Percentiles rank a stretch among this genome's conserved stretches.
Conservation (phyloP, 371 early-diverging fungal genomes). For the Paramicrosporidium saccamoebae region DNA sequence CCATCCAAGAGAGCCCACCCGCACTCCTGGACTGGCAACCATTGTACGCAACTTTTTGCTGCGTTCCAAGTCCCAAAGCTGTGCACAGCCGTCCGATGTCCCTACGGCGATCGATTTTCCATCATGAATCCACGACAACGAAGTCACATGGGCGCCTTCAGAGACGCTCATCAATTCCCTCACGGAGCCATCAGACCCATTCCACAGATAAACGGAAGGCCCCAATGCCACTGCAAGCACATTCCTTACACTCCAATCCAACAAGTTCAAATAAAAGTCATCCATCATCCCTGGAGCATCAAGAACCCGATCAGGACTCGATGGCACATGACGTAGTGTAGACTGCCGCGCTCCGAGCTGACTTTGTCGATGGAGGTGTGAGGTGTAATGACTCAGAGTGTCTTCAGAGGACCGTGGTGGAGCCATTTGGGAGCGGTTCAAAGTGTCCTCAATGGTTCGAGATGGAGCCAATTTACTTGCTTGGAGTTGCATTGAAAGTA, state of each 20-base stretch:
- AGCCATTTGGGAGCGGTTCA: no score
- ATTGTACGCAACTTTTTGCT: constrained; percentile 26
- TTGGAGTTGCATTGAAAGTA: no score
- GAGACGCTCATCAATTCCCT: constrained; percentile 16
- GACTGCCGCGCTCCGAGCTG: no score
- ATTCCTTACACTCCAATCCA: constrained; percentile 68
- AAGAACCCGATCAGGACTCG: constrained; percentile 33
- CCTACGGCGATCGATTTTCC: constrained; percentile 60
- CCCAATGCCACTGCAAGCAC: constrained; percentile 61
- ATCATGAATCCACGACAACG: constrained; percentile 35
- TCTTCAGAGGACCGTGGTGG: no score
- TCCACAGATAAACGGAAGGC: constrained; percentile 66
- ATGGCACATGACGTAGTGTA: no score
- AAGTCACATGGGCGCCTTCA: constrained; percentile 16
- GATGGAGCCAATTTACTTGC: no score
- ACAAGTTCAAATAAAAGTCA: constrained; percentile 86
- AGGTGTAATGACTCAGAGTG: no score
- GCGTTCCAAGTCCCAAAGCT: constrained; percentile 51
- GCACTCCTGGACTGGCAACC: constrained; percentile 23
- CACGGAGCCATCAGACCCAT: constrained; percentile 43
- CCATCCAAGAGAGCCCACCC: constrained; percentile 65
- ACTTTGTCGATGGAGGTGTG: no score
- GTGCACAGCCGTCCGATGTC: constrained; percentile 31
- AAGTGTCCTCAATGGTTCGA: no score
- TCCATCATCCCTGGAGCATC: constrained; percentile 74